Base-by-base conservation (phyloP, 768 basidiomycete genomes). In the Pleurotus sapidus region DNA sequence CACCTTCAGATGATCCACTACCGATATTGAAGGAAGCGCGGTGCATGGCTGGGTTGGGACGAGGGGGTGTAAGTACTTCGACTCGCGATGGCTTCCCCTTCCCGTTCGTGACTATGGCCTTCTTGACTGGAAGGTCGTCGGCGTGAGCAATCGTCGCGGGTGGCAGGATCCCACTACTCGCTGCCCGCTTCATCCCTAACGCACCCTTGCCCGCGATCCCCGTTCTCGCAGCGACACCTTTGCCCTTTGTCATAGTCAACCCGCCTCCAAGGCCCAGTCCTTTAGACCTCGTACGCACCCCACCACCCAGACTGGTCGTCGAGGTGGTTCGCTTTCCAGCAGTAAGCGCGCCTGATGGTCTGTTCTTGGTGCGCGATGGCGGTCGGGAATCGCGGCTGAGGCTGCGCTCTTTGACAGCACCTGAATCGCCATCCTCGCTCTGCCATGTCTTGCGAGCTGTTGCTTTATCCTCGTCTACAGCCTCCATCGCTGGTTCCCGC, bases 51-150 rank as follows among this genome's bases (percentile, higher is more conserved):
- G 34, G 39, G 11, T 40, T 40, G 9, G 37, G 51, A 2, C 24
- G 18, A 39, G 18, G 38, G 1, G 39, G 51, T 39, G 51, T 14
- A 23, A 39, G 39, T 23, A 25, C 30, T 17, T 51, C 14, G 27
- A 11, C 17, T 17, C n/a, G 27, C 12, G 30, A 48, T 24, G 18
- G 5, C 34, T 55, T 37, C 46, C 25, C 56, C 56, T 25, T 63
- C 49, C 37, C 55, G 45, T 47, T 59, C 60, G 38, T 61, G 58
- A 55, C 60, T 34, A 34, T 11, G 60, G 7, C 62, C 42, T 51
- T 60, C 64, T 9, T 50, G 56, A 57, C 61, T 63, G 48, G 60
- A 54, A 11, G 56, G 51, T 2, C 60, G 34, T 17, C 55, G 58
- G 25, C 57, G 14, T 61, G 18, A 3, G 12, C 20, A 25, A 15